Base-by-base conservation (phyloP, 1,284 basidiomycete species). In the Chalciporus sp. region DNA sequence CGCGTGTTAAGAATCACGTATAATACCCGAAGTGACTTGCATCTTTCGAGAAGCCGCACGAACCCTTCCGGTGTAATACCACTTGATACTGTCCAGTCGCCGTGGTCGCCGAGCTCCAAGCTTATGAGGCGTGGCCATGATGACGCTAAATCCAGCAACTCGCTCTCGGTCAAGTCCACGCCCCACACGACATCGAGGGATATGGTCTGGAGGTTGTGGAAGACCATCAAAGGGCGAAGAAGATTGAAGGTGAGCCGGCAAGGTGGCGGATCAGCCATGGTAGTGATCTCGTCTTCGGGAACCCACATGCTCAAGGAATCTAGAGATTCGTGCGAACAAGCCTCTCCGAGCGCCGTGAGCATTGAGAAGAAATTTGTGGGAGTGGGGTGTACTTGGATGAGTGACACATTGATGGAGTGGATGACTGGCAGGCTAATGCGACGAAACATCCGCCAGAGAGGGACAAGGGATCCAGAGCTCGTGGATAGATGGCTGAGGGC, bases 41-140 rank as follows among this genome's bases (percentile, higher is more conserved):
- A 65, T 29, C 20, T 52, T 20, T 62, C 53, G n/a, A 64, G 1
- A 10, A 62, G 50, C 20, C 42, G 48, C 16, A 62, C 8, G n/a
- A 62, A 62, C 10, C 58, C 60, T 4, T 5, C 10, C 0, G 47
- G 62, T n/a, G 56, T 62, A 45, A 64, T 47, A 1, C 23, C 51
- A 3, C 60, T 59, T 3, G 53, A 59, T 20, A 26, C 0, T 1
- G 45, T 37, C 48, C 55, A 61, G 26, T 46, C 49, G 19, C n/a
- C 16, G 2, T 42, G 1, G 2, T 9, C 1, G 7, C 29, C 41
- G n/a, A 61, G 33, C 4, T 39, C 12, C 4, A 62, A 51, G 3
- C 0, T 3, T 35, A 53, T 51, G 29, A 64, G 17, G 12, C n/a
- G 44, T 1, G 60, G 53, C 61, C 62, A 64, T 6, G 51, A 62